Base-by-base conservation (phyloP, 2,329 filamentous ascomycete genomes). In the Blumeria graminis region DNA sequence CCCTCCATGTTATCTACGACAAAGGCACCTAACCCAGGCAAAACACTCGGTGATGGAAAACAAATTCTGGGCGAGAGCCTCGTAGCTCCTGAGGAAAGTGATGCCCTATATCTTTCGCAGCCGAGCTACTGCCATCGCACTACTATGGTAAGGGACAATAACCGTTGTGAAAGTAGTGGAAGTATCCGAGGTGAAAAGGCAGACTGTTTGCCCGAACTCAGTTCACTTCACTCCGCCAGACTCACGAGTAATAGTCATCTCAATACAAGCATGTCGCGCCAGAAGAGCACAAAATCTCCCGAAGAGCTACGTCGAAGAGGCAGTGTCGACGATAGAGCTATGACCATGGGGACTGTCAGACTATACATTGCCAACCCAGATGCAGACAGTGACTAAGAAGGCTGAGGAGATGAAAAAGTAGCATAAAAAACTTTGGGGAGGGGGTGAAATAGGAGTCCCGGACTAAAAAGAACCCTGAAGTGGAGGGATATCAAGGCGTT, bases 341-440 rank as follows among this genome's bases (percentile, higher is more conserved):
- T 92, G 67, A 80, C 77, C 18, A 65, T 70, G 63, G 68, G 68
- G 46, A 75, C 78, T 33, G 80, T 80, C 53, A 77, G 86, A 60
- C 74, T 93, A 58, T 92, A 85, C 68, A 88, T 93, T 65, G 86
- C 86, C 63, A 93, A 93, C 68, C 86, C 86, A 16, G 86, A 92
- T 55, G 61, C 60, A 43, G 65, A 66, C 58, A 65, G 63, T 56
- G 65, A 67, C 61, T 67, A 55, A 57, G 50, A 28, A 28, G 22
- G 22, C 1, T 4, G 22, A 10, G 9, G 43, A n/a, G 7, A 28
- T 52, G 39, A n/a, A 56, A 57, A 45, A 54, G 60, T 54, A 46
- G 61, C 56, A 59, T 58, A 60, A 61, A 61, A 59, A 56, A 56
- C n/a, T 16, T 28, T 28, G 7, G 3, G 22, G 7, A 1, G 22